Evolutionary conservation across 2,329 filamentous ascomycete species (phyloP).

Genomic region (Chaetomiaceae sp.): DNA sequence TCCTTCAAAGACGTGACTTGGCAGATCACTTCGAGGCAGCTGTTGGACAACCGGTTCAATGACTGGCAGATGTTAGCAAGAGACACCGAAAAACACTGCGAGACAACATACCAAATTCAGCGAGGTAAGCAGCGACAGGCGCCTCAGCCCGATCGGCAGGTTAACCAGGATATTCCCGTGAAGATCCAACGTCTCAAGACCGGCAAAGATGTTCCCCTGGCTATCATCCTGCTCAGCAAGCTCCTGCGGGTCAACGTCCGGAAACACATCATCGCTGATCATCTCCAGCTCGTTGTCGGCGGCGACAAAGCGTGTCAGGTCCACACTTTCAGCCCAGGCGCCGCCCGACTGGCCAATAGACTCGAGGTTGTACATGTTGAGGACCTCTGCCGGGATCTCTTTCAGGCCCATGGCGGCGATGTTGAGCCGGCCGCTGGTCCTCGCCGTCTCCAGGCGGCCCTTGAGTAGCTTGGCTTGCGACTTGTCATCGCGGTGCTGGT

Average conservation of each 20-base stretch:
- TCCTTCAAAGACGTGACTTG: slow-evolving; percentile 72
- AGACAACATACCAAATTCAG: slow-evolving; percentile 68
- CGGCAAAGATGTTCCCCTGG: slow-evolving; percentile 72
- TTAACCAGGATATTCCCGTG: slow-evolving; percentile 75
- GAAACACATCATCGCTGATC: slow-evolving; percentile 72
- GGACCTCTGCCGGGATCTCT: slow-evolving; percentile 74
- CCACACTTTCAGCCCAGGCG: slow-evolving; percentile 88
- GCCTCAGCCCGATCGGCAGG: slow-evolving; percentile 70
- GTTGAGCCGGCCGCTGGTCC: slow-evolving; percentile 77
- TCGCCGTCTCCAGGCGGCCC: slow-evolving; percentile 67
- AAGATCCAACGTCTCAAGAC: slow-evolving; percentile 74
- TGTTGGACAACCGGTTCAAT: slow-evolving; percentile 73
- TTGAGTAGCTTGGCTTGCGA: slow-evolving; percentile 63
- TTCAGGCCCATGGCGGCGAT: slow-evolving; percentile 80
- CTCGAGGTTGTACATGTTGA: slow-evolving; percentile 86
- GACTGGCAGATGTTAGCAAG: slow-evolving; percentile 48
- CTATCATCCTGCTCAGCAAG: slow-evolving; percentile 61
- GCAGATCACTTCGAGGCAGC: slow-evolving; percentile 66
- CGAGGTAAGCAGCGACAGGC: slow-evolving; percentile 68
- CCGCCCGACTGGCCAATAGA: slow-evolving; percentile 57
- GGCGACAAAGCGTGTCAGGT: slow-evolving; percentile 76
- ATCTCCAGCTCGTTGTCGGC: slow-evolving; percentile 83
- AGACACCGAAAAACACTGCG: background rate
- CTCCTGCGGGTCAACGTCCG: slow-evolving; percentile 59
- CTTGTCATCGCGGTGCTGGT: slow-evolving; percentile 55